Evolutionary conservation across 2,329 filamentous ascomycete species (phyloP), one percentile per base, ranked within the genome.

Genomic region (Pseudogymnoascus sp.): DNA sequence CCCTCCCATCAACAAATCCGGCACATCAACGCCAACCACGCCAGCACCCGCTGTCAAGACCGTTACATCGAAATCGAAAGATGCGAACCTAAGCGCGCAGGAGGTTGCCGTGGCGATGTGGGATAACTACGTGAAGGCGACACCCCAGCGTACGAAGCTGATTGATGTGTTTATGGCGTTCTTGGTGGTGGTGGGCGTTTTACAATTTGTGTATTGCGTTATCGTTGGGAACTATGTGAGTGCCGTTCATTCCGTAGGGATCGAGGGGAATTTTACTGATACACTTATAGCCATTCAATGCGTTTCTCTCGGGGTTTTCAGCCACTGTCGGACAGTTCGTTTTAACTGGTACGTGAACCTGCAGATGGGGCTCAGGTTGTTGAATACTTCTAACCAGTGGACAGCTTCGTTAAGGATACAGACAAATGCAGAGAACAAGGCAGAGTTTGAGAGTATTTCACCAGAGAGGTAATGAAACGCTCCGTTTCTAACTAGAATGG

Each of bases 271-370:
- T 19, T 50, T 22, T 60, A 62, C 63, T 69, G 43, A 68, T 61
- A 22, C 43, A 16, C 56, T n/a, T 68, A 59, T 72, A 98, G 93
- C 95, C 95, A 8, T 99, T 99, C 83, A 99, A 99, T 76, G 95
- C 96, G 68, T 99, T 99, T 81, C 86, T 99, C 33, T 91, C 93
- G 33, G 96, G 95, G 59, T 99, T 99, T 81, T 88, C 86, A 66
- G 91, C 93, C 14, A 95, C 93, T 1, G 93, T 99, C 67, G 95
- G 95, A 66, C 95, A 99, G 75, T 99, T 99, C 75, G 95, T 99
- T 66, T 85, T 99, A 70, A 97, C 95, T 60, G 91, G 91, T 81
- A 87, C 73, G 79, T 72, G 22, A 14, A 40, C 33, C 33, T 60
- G 40, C 16, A 28, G 4, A 4, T 38, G 8, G 4, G 33, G 62